Percentiles rank a stretch among this genome's conserved stretches.
Conservation (phyloP, 2,329 filamentous ascomycete genomes). For the Colletotrichum eremochloae region DNA sequence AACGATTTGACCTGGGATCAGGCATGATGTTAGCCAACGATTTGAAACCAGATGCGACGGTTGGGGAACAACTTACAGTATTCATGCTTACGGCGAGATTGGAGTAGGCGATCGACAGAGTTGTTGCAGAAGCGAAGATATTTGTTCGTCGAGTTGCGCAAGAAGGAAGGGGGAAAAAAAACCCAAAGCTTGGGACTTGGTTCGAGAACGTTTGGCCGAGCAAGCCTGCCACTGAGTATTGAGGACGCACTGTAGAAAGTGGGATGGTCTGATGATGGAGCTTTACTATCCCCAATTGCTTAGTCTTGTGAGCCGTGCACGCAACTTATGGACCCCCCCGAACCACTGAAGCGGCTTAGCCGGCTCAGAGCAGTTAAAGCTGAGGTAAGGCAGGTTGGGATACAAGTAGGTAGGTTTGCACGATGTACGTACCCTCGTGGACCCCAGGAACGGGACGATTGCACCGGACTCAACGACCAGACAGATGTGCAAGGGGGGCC, state of each 20-base stretch:
- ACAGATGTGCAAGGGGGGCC: conserved; percentile 30
- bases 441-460: conserved; percentile 1
- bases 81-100: conserved; percentile 60
- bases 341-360: conserved; percentile 19
- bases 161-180: conserved; percentile 17
- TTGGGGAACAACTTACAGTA: conserved; percentile 59
- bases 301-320: conserved; percentile 33
- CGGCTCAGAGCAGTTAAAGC: conserved; percentile 11
- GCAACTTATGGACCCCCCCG: conserved; percentile 20
- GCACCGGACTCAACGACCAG: conserved; percentile 21
- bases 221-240: conserved; percentile 18
- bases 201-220: conserved; percentile 30
- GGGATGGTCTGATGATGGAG: conserved; percentile 42
- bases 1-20: conserved; percentile 71
- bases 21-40: conserved; percentile 39
- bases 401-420: not conserved
- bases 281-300: conserved; percentile 25
- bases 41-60: conserved; percentile 42
- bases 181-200: conserved; percentile 18
- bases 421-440: conserved; percentile 11
- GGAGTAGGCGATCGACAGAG: not conserved
- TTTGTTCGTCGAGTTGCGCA: not conserved
- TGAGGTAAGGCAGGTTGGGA: conserved; percentile 12
- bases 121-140: conserved; percentile 4
- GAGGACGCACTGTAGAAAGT: conserved; percentile 39